These are phyloP conservation scores for Annulohypoxylon truncatum DNA, from an alignment of 2,329 filamentous ascomycete genomes.

Conservation along the genomic window DNA sequence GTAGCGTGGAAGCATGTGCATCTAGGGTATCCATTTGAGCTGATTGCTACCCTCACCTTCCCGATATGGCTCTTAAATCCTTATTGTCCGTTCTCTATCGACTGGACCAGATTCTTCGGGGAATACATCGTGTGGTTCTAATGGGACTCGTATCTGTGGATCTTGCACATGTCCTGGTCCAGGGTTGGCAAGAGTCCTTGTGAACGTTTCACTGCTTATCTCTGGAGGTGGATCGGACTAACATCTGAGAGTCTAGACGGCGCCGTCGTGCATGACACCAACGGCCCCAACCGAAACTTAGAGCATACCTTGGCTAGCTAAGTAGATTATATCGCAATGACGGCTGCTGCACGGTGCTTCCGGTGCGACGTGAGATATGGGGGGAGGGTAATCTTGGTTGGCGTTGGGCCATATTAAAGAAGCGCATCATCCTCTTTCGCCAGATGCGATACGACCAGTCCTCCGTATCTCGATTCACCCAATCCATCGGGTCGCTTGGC, in stretches of 20 bases:
- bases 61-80: slow-evolving; percentile 23
- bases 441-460: not conserved
- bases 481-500: slow-evolving; percentile 29
- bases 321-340: slow-evolving; percentile 7
- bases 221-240: slow-evolving; percentile 17
- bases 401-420: slow-evolving; percentile 25
- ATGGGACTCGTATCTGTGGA: slow-evolving; percentile 25
- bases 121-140: slow-evolving; percentile 1
- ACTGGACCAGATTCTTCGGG: slow-evolving; percentile 17
- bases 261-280: slow-evolving; percentile 7
- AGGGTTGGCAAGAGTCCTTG: slow-evolving; percentile 13
- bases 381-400: slow-evolving; percentile 1
- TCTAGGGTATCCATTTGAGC: slow-evolving; percentile 8
- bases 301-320: not conserved
- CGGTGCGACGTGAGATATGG: slow-evolving; percentile 24
- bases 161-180: slow-evolving; percentile 9
- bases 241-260: slow-evolving; percentile 15
- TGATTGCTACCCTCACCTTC: slow-evolving; percentile 35
- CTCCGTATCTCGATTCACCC: slow-evolving; percentile 16
- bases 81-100: slow-evolving; percentile 10
- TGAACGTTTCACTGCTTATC: slow-evolving; percentile 33
- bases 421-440: slow-evolving; percentile 1
- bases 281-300: not conserved
- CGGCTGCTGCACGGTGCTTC: slow-evolving; percentile 23
- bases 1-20: not conserved